phyloP scores from a whole-genome alignment of 1,284 basidiomycete genomes.

The Volvariella volvacea region DNA sequence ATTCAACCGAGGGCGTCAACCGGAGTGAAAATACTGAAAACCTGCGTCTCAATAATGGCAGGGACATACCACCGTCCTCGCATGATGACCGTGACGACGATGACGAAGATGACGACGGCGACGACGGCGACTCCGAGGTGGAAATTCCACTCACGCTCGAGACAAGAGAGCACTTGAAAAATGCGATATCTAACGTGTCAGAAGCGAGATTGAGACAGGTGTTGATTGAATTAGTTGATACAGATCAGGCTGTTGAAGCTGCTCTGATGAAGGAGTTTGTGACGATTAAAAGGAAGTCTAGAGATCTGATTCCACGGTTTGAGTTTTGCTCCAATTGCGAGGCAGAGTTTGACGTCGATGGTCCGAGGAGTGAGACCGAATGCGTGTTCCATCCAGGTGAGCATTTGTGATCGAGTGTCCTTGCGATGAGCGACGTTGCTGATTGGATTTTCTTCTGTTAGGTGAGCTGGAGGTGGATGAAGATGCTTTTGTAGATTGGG shows the following conservation, averaged over 20 bases:
- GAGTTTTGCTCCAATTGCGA: constrained; percentile 36
- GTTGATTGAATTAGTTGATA: constrained; percentile 28
- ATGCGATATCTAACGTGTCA: constrained; percentile 32
- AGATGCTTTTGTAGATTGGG: constrained; percentile 35
- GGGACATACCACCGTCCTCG: neutral
- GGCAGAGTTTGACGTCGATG: constrained; percentile 35
- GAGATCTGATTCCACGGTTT: constrained; percentile 32
- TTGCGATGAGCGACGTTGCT: neutral
- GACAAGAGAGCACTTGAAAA: constrained; percentile 32
- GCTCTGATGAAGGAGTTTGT: constrained; percentile 37
- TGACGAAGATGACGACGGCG: constrained; percentile 13
- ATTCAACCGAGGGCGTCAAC: constrained; percentile 6
- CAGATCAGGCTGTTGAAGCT: constrained; percentile 32
- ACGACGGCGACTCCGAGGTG: constrained; percentile 18
- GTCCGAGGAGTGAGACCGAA: constrained; percentile 24
- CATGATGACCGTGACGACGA: constrained; percentile 6
- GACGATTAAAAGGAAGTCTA: constrained; percentile 26
- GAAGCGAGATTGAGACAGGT: constrained; percentile 35
- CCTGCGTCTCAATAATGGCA: neutral
- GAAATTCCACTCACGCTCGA: constrained; percentile 30
- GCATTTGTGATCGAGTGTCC: constrained; percentile 7
- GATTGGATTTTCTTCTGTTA: constrained; percentile 11
- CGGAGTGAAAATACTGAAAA: neutral
- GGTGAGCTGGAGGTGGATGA: constrained; percentile 33
- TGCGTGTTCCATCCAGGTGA: constrained; percentile 38